Percentiles rank a stretch among this genome's conserved stretches.
Evolutionary conservation across 345 rosid species (phyloP).

Genomic region (Odontarrhena argentea): DNA sequence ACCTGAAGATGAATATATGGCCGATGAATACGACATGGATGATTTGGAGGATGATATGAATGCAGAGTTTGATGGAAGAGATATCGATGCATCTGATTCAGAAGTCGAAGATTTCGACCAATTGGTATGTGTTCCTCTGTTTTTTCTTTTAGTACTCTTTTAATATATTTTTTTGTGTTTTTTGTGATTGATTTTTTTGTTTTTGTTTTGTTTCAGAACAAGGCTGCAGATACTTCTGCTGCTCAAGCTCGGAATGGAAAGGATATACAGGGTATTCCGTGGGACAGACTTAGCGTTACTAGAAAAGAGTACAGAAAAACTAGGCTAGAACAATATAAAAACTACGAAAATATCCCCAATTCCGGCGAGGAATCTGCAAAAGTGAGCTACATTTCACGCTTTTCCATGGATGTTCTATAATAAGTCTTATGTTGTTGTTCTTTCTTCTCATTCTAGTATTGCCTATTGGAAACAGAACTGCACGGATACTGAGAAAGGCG

Average conservation of each 20-base stretch:
- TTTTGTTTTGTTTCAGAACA: constrained; percentile 35
- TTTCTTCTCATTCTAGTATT: constrained; percentile 31
- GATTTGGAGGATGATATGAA: constrained; percentile 67
- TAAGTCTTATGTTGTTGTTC: background rate
- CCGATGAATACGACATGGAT: constrained; percentile 68
- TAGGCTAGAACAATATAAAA: constrained; percentile 90
- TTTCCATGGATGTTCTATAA: background rate
- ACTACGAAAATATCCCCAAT: constrained; percentile 77
- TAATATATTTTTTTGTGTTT: too few species aligned
- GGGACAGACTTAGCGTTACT: constrained; percentile 87
- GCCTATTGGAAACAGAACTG: constrained; percentile 46
- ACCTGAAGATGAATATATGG: constrained; percentile 56
- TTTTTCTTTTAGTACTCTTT: background rate
- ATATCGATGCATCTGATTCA: constrained; percentile 63
- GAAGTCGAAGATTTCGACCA: constrained; percentile 65
- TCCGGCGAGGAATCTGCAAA: constrained; percentile 73
- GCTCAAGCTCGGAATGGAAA: constrained; percentile 82
- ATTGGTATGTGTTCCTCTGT: constrained; percentile 45
- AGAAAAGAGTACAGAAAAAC: constrained; percentile 85
- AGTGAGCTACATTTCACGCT: constrained; percentile 42
- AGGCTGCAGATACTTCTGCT: constrained; percentile 70
- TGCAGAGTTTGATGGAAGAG: constrained; percentile 51
- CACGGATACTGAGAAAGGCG: constrained; percentile 54
- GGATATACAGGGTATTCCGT: constrained; percentile 97
- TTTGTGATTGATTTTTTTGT: background rate